Evolutionary conservation across 495 filamentous ascomycete genomes (phyloP), one percentile per base, ranked within the genome.

Genomic region (Podospora sp.): DNA sequence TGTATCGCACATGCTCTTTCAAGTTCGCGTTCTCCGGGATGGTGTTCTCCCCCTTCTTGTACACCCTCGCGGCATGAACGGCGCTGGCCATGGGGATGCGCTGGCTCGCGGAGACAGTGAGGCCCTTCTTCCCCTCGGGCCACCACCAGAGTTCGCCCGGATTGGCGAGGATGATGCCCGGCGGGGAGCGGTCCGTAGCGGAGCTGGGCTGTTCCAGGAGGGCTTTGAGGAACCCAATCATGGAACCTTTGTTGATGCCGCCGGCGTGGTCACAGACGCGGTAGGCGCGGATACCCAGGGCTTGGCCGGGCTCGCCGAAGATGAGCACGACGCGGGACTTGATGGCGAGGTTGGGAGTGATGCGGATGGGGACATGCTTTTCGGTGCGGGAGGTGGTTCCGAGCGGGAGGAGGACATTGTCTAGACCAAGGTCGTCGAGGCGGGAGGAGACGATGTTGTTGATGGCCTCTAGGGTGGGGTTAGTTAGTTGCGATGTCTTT

Each of bases 251-350:
- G 70, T 88, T 80, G 70, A 96, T 82, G 52, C 90, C 86, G 2
- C 86, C 85, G 0, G 72, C 67, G 2, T 83, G 77, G 63, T 86
- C 83, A 21, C 90, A 73, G 7, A 85, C 79, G 16, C 92, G 89
- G 71, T 90, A 89, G 6, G 92, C 85, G 69, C 92, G 86, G 60
- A 94, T 80, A 3, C 91, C 92, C 3, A 95, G 81, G 61, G 94
- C 89, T 71, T 96, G 90, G 12, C 63, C 68, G 1, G 82, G 73
- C 65, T 94, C 89, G 65, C 90, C 90, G 68, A 96, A 84, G 62
- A 95, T 79, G 62, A 97, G 75, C n/a, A 96, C 78, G 11, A 96
- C 78, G 14, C 91, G 88, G 21, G 83, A 83, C 27, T 33, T 29
- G 36, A 84, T 86, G 36, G 75, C 67, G 8, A 96, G 72, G 61